Base-by-base conservation (phyloP, 108 stramenopile genomes). In the Chaetoceros muelleri region DNA sequence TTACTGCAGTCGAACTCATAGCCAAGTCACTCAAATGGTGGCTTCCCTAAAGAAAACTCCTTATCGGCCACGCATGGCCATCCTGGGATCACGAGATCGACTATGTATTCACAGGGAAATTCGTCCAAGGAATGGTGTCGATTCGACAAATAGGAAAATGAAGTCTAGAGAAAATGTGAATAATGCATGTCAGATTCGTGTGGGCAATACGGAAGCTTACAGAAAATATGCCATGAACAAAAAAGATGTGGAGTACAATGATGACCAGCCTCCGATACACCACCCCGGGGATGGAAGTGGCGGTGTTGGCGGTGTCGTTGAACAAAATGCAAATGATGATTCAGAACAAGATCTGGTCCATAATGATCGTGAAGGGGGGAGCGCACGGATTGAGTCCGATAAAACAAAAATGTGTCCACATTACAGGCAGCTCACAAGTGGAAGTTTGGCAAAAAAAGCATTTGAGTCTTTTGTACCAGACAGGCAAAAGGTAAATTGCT, bases 11-110 rank as follows among this genome's bases (percentile, higher is more conserved):
- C 70, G 97, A 26, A 98, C 97, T 20, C 97, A 98, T 62, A 73
- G 75, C 2, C 97, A 98, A 55, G 80, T 98, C 20, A 67, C 76
- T 19, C 95, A 98, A 63, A 95, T 98, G 72, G 85, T 95, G n/a
- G 58, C 67, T 21, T 92, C 93, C 58, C 79, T 96, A 18, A 84
- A 84, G 61, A 75, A 78, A 60, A 96, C 93, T 5, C 84, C 81
- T 3, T 98, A 96, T 62, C 69, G 88, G 34, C 95, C 95, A 2
- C 71, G 73, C 20, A 82, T 92, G 71, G 78, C 90, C 5, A 75
- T 98, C 10, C 65, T 98, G 22, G 95, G 91, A 22, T 84, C 83
- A 21, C 47, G 95, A 48, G 94, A 96, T 21, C 88, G 90, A 51
- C 68, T 95, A 24, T 95, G 94, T 57, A 85, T 95, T 50, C 79